Evolutionary conservation across 1,284 basidiomycete species (phyloP).

Genomic region (Tetrapyrgos nigripes): DNA sequence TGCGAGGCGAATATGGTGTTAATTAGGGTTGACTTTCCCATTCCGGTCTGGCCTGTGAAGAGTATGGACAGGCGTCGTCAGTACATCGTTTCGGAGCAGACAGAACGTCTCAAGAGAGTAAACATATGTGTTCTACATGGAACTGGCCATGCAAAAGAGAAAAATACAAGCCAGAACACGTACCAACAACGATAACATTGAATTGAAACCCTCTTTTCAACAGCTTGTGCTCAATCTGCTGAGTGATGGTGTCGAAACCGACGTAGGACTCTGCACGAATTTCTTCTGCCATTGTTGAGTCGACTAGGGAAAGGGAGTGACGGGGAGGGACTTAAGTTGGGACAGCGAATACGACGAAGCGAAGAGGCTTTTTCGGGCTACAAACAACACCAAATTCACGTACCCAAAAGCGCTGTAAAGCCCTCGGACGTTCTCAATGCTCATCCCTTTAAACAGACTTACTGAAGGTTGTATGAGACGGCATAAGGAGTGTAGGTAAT

Average conservation of each 20-base stretch:
- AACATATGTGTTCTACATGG: too few relatives aligned
- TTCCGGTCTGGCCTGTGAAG: conserved; percentile 87
- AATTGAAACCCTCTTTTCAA: conserved; percentile 99
- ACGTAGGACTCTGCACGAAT: conserved; percentile 90
- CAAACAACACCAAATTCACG: too few relatives aligned
- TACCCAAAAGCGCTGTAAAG: too few relatives aligned
- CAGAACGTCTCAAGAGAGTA: conserved; percentile 1
- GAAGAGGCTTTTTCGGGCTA: background rate
- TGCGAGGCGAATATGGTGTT: conserved; percentile 99
- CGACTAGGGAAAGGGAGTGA: background rate
- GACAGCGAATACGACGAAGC: too few relatives aligned
- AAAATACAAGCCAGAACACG: conserved; percentile 33
- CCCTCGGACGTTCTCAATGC: too few relatives aligned
- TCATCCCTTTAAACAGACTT: too few relatives aligned
- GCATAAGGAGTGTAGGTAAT: too few relatives aligned
- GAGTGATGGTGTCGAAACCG: conserved; percentile 95
- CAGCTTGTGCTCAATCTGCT: conserved; percentile 99
- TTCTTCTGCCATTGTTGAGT: conserved; percentile 56
- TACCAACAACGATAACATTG: conserved; percentile 96
- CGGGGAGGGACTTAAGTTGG: background rate
- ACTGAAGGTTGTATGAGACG: too few relatives aligned
- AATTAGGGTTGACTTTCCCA: conserved; percentile 98
- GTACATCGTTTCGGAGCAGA: background rate
- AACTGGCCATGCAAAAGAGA: background rate
- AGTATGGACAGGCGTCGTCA: conserved; percentile 1